Evolutionary conservation across 495 filamentous ascomycete species (phyloP).

Genomic region (Penicillium subrubescens): DNA sequence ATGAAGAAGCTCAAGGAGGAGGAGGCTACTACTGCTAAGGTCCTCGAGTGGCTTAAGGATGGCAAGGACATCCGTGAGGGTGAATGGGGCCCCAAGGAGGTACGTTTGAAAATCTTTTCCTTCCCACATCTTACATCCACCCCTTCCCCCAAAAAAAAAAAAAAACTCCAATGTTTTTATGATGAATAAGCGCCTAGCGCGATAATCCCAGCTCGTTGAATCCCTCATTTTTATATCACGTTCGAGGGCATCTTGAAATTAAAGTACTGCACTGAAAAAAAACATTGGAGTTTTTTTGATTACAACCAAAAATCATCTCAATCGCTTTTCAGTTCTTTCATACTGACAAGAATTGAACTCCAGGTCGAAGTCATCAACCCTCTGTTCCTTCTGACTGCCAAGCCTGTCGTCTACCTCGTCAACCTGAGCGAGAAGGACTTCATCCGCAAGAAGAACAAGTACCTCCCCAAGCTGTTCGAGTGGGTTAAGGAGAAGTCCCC

Average conservation of each 20-base stretch:
- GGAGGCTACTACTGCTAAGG: slow-evolving; percentile 86
- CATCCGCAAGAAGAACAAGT: slow-evolving; percentile 99
- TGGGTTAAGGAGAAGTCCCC: slow-evolving; percentile 91
- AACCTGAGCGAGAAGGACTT: slow-evolving; percentile 98
- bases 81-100: slow-evolving; percentile 93
- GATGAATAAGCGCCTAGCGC: slow-evolving; percentile 99
- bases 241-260: slow-evolving; percentile 80
- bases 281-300: slow-evolving; percentile 25
- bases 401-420: slow-evolving; percentile 95
- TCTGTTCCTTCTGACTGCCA: slow-evolving; percentile 90
- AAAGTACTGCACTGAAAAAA: slow-evolving; percentile 56
- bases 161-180: slow-evolving; percentile 50
- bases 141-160: slow-evolving; percentile 1
- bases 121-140: background rate
- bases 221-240: slow-evolving; percentile 66
- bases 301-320: slow-evolving; percentile 12
- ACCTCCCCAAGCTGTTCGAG: slow-evolving; percentile 86
- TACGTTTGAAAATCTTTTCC: slow-evolving; percentile 52
- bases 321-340: slow-evolving; percentile 30
- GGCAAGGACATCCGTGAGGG: slow-evolving; percentile 92
- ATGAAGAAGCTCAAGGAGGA: slow-evolving; percentile 98
- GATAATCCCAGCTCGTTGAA: slow-evolving; percentile 99
- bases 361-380: slow-evolving; percentile 98
- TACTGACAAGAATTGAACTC: slow-evolving; percentile 24
- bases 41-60: slow-evolving; percentile 76